phyloP scores from a whole-genome alignment of 75 land plant species.

The Adiantum capillusveneris region DNA sequence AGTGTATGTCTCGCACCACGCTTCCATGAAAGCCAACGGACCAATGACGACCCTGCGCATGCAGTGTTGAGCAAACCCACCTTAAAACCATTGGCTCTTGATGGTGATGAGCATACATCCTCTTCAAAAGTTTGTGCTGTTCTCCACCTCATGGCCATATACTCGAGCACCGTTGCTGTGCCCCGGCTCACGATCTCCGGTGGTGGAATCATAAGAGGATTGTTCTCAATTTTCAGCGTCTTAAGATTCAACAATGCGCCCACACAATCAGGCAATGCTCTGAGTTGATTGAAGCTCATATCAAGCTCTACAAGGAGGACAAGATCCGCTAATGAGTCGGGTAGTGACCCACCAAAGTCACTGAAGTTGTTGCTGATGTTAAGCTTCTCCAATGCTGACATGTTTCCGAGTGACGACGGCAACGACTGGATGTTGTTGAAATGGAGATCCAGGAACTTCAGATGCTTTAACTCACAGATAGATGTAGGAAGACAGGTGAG shows the following conservation, averaged over 20 bases:
- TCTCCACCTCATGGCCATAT: constrained; percentile 56
- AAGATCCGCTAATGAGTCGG: constrained; percentile 67
- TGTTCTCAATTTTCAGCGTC: constrained; percentile 65
- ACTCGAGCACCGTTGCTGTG: constrained; percentile 45
- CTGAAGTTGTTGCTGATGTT: constrained; percentile 79
- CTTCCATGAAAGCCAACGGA: too few species aligned
- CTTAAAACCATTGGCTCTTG: too few species aligned
- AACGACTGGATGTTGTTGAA: constrained; percentile 76
- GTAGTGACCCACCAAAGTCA: constrained; percentile 50
- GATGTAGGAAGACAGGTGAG: constrained; percentile 69
- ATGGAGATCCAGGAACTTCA: constrained; percentile 64
- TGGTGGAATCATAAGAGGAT: constrained; percentile 70
- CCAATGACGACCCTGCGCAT: too few species aligned
- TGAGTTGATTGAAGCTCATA: constrained; percentile 90
- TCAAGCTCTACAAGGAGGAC: constrained; percentile 59
- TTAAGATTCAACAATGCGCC: constrained; percentile 55
- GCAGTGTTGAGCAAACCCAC: too few species aligned
- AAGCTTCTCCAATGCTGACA: constrained; percentile 53
- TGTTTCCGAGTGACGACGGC: constrained; percentile 60
- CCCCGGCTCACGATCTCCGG: constrained; percentile 50
- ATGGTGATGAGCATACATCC: too few species aligned
- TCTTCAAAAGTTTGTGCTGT: too few species aligned
- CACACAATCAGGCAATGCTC: constrained; percentile 60
- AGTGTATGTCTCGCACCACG: too few species aligned
- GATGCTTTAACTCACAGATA: constrained; percentile 60